Evolutionary conservation across 768 basidiomycete genomes (phyloP).

Genomic region (Psilocybe sp.): DNA sequence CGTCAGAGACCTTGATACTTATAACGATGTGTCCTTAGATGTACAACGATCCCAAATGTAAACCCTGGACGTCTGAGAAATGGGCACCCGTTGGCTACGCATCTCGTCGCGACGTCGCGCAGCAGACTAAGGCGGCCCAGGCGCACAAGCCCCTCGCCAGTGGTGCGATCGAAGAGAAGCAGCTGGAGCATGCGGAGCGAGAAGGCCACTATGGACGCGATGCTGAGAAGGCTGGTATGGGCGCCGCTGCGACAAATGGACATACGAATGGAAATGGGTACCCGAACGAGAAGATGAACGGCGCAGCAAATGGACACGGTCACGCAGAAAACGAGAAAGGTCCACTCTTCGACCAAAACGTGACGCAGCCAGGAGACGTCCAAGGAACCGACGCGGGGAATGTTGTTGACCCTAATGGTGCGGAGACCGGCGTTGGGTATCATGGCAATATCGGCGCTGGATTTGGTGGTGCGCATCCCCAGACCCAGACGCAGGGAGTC

Average conservation of each 20-base stretch:
- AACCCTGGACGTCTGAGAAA: constrained; percentile 59
- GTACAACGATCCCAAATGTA: constrained; percentile 63
- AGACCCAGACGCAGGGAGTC: too few species aligned
- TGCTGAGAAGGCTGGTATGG: not conserved
- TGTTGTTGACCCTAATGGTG: too few species aligned
- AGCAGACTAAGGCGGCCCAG: constrained; percentile 40
- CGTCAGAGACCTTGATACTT: not conserved
- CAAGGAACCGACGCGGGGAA: too few species aligned
- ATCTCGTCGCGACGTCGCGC: constrained; percentile 42
- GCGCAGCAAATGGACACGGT: too few species aligned
- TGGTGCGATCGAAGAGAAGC: constrained; percentile 21
- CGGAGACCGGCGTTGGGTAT: too few species aligned
- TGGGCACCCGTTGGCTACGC: constrained; percentile 62
- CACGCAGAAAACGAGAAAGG: too few species aligned
- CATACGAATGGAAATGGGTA: not conserved
- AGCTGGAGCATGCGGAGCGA: constrained; percentile 14
- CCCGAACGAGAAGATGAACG: too few species aligned
- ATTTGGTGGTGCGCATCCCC: too few species aligned
- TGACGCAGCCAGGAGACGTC: too few species aligned
- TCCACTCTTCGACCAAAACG: too few species aligned
- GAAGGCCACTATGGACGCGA: not conserved
- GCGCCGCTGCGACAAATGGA: not conserved
- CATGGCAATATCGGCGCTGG: too few species aligned
- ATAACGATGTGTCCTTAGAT: constrained; percentile 32
- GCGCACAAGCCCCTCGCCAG: constrained; percentile 22